Evolutionary conservation across 2,329 filamentous ascomycete genomes (phyloP).

Genomic region (Fusarium falciforme): DNA sequence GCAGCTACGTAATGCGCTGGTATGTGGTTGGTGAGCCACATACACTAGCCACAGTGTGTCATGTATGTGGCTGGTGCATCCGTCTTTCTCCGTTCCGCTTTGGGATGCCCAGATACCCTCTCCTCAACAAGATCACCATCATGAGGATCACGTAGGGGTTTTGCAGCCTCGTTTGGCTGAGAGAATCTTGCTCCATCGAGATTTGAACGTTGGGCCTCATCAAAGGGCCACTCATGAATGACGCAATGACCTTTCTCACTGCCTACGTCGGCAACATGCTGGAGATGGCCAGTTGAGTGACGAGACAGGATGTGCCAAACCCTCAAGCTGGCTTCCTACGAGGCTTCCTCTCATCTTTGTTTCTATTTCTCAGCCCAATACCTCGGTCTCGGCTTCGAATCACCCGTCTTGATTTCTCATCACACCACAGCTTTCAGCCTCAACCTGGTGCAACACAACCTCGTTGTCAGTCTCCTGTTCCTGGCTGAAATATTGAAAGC

Average conservation of each 20-base stretch:
- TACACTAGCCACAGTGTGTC: not conserved
- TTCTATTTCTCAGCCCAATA: not conserved
- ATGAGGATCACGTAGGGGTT: not conserved
- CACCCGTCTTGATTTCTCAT: not conserved
- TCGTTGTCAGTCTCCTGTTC: not conserved
- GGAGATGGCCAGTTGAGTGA: not conserved
- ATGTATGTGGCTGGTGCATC: constrained; percentile 9
- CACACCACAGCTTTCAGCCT: not conserved
- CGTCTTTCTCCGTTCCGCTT: not conserved
- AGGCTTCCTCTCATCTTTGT: not conserved
- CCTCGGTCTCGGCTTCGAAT: not conserved
- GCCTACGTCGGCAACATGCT: not conserved
- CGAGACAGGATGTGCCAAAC: not conserved
- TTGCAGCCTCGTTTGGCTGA: not conserved
- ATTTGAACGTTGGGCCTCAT: not conserved
- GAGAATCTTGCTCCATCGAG: not conserved
- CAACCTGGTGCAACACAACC: not conserved
- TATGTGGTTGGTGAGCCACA: constrained; percentile 26
- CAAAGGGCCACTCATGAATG: not conserved
- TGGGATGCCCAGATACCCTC: not conserved
- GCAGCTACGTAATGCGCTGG: constrained; percentile 33
- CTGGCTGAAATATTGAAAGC: not conserved
- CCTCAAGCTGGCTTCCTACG: not conserved
- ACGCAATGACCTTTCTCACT: not conserved
- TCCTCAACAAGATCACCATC: not conserved